Conservation (phyloP, 352 stramenopile species). For the Globisporangium recalcitrans region DNA sequence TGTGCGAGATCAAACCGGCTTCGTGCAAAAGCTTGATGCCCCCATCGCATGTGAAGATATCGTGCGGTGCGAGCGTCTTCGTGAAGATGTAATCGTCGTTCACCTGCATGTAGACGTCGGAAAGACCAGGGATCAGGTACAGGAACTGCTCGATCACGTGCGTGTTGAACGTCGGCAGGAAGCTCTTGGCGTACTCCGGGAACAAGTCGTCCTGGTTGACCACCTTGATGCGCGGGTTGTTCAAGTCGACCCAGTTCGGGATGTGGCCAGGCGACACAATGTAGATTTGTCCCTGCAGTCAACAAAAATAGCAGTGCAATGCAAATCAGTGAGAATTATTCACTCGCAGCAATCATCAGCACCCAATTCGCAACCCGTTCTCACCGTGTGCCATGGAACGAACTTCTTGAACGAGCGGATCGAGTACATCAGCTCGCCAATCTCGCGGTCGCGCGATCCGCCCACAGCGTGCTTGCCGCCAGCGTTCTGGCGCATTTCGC, state of each 20-base stretch:
- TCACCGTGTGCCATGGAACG: conserved; percentile 68
- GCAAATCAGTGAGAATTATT: background rate
- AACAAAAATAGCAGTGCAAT: background rate
- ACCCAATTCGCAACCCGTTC: background rate
- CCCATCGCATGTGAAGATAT: conserved; percentile 86
- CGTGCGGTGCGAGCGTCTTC: conserved; percentile 70
- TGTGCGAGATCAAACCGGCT: conserved; percentile 68
- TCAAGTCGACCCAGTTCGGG: conserved; percentile 75
- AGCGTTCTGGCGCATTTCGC: conserved; percentile 49
- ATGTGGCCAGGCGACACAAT: conserved; percentile 82
- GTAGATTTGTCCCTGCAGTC: conserved; percentile 61
- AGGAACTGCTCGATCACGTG: conserved; percentile 89
- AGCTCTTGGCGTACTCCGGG: conserved; percentile 71
- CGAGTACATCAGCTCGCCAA: conserved; percentile 86
- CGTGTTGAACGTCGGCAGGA: conserved; percentile 85
- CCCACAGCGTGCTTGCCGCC: conserved; percentile 69
- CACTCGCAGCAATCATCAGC: background rate
- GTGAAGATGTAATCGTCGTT: conserved; percentile 90
- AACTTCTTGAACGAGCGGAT: conserved; percentile 85
- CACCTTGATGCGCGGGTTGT: conserved; percentile 80
- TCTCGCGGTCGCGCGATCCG: conserved; percentile 80
- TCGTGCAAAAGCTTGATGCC: conserved; percentile 81
- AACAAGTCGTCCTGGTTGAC: conserved; percentile 87
- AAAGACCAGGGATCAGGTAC: conserved; percentile 81
- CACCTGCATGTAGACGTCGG: conserved; percentile 87